These are phyloP conservation scores for Juncus inflexus DNA, from an alignment of 176 grass and related monocot genomes.

Conservation along the genomic window DNA sequence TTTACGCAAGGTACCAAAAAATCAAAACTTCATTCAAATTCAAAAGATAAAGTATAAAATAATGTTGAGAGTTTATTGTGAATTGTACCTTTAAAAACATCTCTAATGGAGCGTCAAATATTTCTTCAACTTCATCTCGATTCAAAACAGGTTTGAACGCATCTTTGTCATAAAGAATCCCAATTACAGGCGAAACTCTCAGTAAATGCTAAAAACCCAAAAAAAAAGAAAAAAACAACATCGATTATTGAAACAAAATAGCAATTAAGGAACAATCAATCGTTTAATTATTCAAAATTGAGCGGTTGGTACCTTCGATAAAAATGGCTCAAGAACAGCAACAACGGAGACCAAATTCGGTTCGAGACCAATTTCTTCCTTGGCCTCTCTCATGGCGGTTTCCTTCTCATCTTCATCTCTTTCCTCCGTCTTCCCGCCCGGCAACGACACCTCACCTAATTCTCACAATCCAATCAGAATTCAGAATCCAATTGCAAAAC, in stretches of 20 bases:
- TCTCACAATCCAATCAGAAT: neutral
- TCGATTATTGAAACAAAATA: no score
- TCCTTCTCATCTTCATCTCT: constrained; percentile 67
- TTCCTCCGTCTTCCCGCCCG: constrained; percentile 83
- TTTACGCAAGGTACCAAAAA: neutral
- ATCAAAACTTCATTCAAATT: neutral
- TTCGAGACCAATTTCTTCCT: constrained; percentile 84
- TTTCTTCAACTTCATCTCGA: constrained; percentile 72
- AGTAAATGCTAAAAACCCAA: constrained; percentile 60
- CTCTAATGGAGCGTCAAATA: constrained; percentile 84
- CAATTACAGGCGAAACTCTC: constrained; percentile 68
- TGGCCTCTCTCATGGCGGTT: constrained; percentile 76
- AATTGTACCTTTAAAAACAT: constrained; percentile 86
- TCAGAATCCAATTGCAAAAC: neutral
- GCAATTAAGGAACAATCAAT: no score
- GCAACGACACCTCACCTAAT: constrained; percentile 81
- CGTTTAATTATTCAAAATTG: neutral
- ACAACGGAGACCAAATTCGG: constrained; percentile 56
- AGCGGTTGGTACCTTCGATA: constrained; percentile 62
- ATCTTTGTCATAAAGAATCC: constrained; percentile 53
- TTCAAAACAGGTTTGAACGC: constrained; percentile 62
- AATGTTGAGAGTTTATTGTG: neutral
- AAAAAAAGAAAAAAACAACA: no score
- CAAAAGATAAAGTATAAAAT: neutral
- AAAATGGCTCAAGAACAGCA: constrained; percentile 75